Conservation (phyloP, 108 stramenopile species). For the Cyclostephanos tholiformis region DNA sequence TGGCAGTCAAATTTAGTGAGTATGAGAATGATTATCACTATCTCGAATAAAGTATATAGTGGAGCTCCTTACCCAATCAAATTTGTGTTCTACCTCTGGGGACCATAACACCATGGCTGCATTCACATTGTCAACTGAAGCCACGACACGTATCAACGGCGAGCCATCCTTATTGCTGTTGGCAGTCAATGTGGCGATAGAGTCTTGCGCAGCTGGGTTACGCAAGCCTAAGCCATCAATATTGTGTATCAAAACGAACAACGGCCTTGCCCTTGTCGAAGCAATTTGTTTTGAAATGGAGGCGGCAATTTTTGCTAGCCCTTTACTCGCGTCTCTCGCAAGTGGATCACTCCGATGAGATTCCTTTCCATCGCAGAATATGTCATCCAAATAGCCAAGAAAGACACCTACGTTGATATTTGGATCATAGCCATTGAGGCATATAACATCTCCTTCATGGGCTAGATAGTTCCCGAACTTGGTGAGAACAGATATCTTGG, state of each 20-base stretch:
- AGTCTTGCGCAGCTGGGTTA: constrained; percentile 56
- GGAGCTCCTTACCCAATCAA: constrained; percentile 38
- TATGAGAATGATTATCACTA: not conserved
- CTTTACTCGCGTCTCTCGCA: constrained; percentile 14
- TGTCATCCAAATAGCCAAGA: constrained; percentile 52
- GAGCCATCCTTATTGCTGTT: constrained; percentile 50
- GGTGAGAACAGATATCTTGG: constrained; percentile 60
- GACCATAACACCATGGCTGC: constrained; percentile 59
- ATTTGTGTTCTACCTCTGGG: constrained; percentile 36
- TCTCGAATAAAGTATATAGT: constrained; percentile 8
- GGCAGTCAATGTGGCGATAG: constrained; percentile 58
- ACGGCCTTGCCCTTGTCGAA: constrained; percentile 35
- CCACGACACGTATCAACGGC: constrained; percentile 64
- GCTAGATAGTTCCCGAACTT: constrained; percentile 56
- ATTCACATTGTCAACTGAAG: constrained; percentile 79
- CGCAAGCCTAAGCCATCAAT: constrained; percentile 71
- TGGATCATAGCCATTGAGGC: constrained; percentile 48
- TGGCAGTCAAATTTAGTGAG: not conserved
- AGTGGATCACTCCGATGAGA: constrained; percentile 18
- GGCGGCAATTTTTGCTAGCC: constrained; percentile 49
- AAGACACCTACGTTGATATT: constrained; percentile 52
- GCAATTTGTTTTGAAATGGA: constrained; percentile 56
- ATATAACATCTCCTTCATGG: constrained; percentile 47
- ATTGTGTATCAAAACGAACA: constrained; percentile 73
- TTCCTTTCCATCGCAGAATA: constrained; percentile 50